Conservation (phyloP, 2,329 filamentous ascomycete genomes). For the Alternaria solani region DNA sequence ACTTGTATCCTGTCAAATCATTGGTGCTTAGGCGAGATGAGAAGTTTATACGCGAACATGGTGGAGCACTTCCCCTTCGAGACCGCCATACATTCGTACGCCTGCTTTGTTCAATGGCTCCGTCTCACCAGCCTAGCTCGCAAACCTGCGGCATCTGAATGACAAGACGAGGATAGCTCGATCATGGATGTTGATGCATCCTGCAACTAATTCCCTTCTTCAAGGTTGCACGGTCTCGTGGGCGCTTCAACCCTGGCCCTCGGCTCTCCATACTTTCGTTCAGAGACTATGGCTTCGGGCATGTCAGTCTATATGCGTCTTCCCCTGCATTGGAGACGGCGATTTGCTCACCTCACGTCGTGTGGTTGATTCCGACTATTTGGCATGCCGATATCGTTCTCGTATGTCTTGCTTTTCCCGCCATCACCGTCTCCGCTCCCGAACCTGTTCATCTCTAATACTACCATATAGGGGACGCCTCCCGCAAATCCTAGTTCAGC, state of each 20-base stretch:
- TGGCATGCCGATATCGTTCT: slow-evolving; percentile 5
- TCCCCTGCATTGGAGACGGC: slow-evolving; percentile 5
- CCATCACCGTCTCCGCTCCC: background rate
- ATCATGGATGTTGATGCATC: slow-evolving; percentile 2
- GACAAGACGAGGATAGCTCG: slow-evolving; percentile 5
- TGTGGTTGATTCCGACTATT: background rate
- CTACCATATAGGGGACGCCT: background rate
- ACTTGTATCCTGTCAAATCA: slow-evolving; percentile 14
- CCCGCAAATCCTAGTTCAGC: background rate
- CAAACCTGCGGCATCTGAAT: slow-evolving; percentile 23
- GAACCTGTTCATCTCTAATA: slow-evolving; percentile 2
- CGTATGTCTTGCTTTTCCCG: slow-evolving; percentile 4
- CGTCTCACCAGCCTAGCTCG: slow-evolving; percentile 15
- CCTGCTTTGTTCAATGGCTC: slow-evolving; percentile 6
- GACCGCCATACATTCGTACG: slow-evolving; percentile 23
- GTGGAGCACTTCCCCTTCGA: slow-evolving; percentile 18
- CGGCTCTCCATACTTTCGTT: slow-evolving; percentile 11
- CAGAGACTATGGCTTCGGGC: slow-evolving; percentile 4
- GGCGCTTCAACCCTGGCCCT: slow-evolving; percentile 7
- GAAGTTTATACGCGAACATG: slow-evolving; percentile 13
- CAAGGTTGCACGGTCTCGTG: slow-evolving; percentile 13
- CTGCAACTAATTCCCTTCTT: slow-evolving; percentile 15
- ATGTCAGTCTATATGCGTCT: slow-evolving; percentile 7
- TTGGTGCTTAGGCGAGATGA: slow-evolving; percentile 8
- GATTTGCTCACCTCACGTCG: background rate